Evolutionary conservation across 805 yeast species (phyloP).

Genomic region (Metschnikowia koreensis): DNA sequence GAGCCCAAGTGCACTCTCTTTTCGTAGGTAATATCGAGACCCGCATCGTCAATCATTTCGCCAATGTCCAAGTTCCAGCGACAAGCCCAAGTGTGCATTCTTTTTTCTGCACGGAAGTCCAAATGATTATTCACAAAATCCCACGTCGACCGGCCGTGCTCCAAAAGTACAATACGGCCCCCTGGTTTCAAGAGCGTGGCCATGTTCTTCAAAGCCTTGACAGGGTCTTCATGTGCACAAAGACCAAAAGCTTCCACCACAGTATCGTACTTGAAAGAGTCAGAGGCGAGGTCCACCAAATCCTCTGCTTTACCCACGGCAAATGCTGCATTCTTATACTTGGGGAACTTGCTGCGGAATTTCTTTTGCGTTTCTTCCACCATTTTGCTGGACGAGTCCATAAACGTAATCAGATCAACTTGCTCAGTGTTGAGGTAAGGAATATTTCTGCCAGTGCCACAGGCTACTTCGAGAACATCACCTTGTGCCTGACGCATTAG

Average conservation of each 20-base stretch:
- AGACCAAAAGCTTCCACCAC: conserved; percentile 92
- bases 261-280: conserved; percentile 73
- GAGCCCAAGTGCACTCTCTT: conserved; percentile 87
- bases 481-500: conserved; percentile 76
- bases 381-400: conserved; percentile 86
- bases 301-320: conserved; percentile 91
- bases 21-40: conserved; percentile 77
- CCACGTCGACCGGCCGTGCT: conserved; percentile 88
- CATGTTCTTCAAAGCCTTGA: conserved; percentile 74
- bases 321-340: conserved; percentile 71
- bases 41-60: conserved; percentile 78
- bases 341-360: conserved; percentile 66
- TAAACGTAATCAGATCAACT: conserved; percentile 72
- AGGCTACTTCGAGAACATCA: conserved; percentile 90
- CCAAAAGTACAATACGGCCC: conserved; percentile 83
- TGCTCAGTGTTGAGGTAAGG: conserved; percentile 57
- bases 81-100: conserved; percentile 93
- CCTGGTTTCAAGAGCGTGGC: conserved; percentile 73
- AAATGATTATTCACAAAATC: conserved; percentile 73
- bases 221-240: conserved; percentile 95
- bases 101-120: conserved; percentile 78
- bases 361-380: conserved; percentile 74
- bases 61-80: conserved; percentile 96
- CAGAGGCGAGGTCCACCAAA: conserved; percentile 54
- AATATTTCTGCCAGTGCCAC: conserved; percentile 95